Base-by-base conservation (phyloP, 805 yeast genomes). In the Brettanomyces nanus region DNA sequence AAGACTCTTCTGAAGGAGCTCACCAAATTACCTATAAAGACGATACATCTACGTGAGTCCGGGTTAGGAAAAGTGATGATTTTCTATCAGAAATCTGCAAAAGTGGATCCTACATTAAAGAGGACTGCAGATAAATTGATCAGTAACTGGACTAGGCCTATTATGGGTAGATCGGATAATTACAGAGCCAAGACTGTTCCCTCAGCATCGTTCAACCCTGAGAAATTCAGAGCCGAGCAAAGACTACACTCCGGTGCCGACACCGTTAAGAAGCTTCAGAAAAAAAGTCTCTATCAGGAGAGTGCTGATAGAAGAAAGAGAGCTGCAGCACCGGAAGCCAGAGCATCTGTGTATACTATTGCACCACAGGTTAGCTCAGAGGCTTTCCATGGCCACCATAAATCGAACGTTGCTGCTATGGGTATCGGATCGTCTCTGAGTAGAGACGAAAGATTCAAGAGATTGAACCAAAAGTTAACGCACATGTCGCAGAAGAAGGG, bases 121-220 rank as follows among this genome's bases (percentile, higher is more conserved):
- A 79, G 94, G 56, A 70, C 80, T 28, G 97, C 95, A 5, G 97
- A 92, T 54, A 78, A 78, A 55, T 66, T 92, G 43, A 82, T 92
- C 47, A 95, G 95, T 19, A 95, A 87, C 58, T 92, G 99, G 99
- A 90, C 97, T 6, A 76, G 98, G 62, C 98, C 98, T 32, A 86
- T 92, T 45, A 85, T 92, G 71, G 95, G 95, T 48, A 81, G 95
- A 43, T 81, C 94, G 3, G 97, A 90, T 61, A 86, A 89, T 51
- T 90, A 89, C 66, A 79, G 92, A 59, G 96, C 90, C 61, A 79
- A 85, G 62, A 69, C 76, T 44, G 80, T 90, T 43, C 73, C 72
- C 50, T 72, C 78, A 44, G 73, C 76, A 44, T 76, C 75, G 33
- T 87, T 84, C 61, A 82, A 81, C 58, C 73, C 75, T 54, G 69